Conservation (phyloP, 371 early-diverging fungal species). For the Dipsacomyces acuminosporus region DNA sequence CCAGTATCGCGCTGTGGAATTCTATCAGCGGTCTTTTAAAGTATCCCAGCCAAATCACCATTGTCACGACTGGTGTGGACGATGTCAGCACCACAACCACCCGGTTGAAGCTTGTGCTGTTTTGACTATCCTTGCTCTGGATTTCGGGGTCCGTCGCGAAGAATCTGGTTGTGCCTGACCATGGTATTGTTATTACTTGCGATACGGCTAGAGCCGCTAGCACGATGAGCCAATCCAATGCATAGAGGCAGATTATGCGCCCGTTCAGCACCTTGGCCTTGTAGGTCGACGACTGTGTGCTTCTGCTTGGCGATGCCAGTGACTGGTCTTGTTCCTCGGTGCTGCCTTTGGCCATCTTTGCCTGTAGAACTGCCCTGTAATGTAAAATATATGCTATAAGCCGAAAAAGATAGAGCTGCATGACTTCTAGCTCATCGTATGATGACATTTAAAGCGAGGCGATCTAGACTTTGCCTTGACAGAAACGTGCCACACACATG, state of each 20-base stretch:
- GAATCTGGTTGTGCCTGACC: conserved; percentile 6
- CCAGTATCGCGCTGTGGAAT: conserved; percentile 22
- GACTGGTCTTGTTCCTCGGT: too few species aligned
- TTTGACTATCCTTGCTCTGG: conserved; percentile 12
- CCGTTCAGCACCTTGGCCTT: too few species aligned
- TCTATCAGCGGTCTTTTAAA: conserved; percentile 13
- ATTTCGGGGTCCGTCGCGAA: conserved; percentile 21
- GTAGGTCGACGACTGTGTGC: too few species aligned
- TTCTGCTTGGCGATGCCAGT: too few species aligned
- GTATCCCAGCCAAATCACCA: conserved; percentile 35
- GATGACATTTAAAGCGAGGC: too few species aligned
- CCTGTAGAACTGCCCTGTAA: too few species aligned
- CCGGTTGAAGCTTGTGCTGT: conserved; percentile 15
- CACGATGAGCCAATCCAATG: conserved; percentile 26
- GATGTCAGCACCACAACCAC: conserved; percentile 25
- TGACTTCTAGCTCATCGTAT: too few species aligned
- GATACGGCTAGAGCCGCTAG: conserved; percentile 5
- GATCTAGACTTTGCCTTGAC: too few species aligned
- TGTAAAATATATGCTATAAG: too few species aligned
- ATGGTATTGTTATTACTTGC: conserved; percentile 28
- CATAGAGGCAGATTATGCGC: conserved; percentile 12
- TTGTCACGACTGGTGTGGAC: conserved; percentile 14
- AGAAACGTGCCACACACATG: too few species aligned
- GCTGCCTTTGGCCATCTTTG: too few species aligned
- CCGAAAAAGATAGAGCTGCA: too few species aligned